Base-by-base conservation (phyloP, 78 protist species). In the Cavenderia fasciculata region DNA sequence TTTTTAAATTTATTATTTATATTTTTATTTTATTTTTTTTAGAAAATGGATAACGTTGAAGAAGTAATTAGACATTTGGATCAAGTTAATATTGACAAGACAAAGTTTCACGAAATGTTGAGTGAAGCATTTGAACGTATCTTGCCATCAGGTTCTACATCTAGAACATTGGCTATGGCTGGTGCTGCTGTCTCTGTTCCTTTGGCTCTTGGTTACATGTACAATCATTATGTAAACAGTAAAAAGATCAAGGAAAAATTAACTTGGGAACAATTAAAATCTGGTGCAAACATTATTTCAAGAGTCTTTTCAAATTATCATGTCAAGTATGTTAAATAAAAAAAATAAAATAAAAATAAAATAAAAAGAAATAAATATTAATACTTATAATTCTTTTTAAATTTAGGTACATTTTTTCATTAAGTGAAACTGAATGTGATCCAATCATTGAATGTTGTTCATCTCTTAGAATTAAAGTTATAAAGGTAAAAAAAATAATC, bases 241-340 rank as follows among this genome's bases (percentile, higher is more conserved):
- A 51, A 12, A 49, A 71, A 71, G 49, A 49, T 71, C 44, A 71
- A 71, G n/a, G 77, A 71, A 71, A 71, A 71, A 33, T 49, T 71
- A 8, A 59, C 77, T 49, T 49, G 36, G 59, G 18, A 25, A 14
- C 77, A 71, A 49, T 49, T 71, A 49, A 33, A 16, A 44, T 29
- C 44, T 71, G 77, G 77, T 46, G 77, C 63, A 2, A 71, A 71
- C 49, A 52, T 71, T 7, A 44, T 71, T 34, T 44, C 77, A 18
- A 59, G 62, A 23, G 62, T 71, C 8, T 71, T 71, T 23, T 23
- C 25, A 38, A 71, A 71, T 33, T 62, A 71, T 21, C 44, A 71
- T 29, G 49, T 71, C 10, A 71, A 18, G 77, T 71, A 71, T n/a
- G 4, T 6, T 49, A 33, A 12, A 29, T 6, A 29, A 4, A 33